Evolutionary conservation across 352 stramenopile genomes (phyloP), one percentile per base, ranked within the genome.

Genomic region (Phytophthora melonis): DNA sequence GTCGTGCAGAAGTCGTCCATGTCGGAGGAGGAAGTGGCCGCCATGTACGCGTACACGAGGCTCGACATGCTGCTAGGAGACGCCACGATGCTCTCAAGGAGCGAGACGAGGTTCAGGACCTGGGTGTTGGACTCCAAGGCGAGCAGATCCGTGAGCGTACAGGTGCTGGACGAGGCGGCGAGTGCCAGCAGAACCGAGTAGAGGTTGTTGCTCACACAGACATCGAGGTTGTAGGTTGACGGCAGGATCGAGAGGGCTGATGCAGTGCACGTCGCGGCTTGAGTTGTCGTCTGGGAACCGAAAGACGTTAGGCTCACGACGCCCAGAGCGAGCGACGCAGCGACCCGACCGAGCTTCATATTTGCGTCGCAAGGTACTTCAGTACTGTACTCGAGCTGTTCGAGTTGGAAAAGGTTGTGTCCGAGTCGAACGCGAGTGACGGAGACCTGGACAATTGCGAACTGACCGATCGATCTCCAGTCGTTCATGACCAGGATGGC

Each of bases 161-260:
- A 88, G 45, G 74, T 74, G 63, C 54, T 70, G 14, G 61, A 70
- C 1, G 69, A 66, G 25, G 66, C 61, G 7, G 74, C 59, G 2
- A 85, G 58, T 39, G 73, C 57, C 25, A 74, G 52, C 18, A 85
- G 58, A 8, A 86, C 39, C 18, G 57, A 72, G 36, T 66, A 57
- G 19, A 80, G 16, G 50, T 88, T 86, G 67, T 86, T 88, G 62
- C 79, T 69, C 13, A 86, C 50, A 47, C 81, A 88, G n/a, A 66
- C 62, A 43, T 86, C 73, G 43, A 88, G 64, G 1, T 78, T 78
- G 49, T 81, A 81, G 9, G 59, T 79, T 9, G 75, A 66, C 25
- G 78, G 75, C 4, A 88, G 63, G 23, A 74, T 67, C 32, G 77
- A 74, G 9, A 82, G 66, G 14, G 73, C 61, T 16, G 68, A 70